A percentile compares a stretch with the other conserved stretches of the same genome.
phyloP scores from a whole-genome alignment of 352 stramenopile species.

The Phytophthora constricta region DNA sequence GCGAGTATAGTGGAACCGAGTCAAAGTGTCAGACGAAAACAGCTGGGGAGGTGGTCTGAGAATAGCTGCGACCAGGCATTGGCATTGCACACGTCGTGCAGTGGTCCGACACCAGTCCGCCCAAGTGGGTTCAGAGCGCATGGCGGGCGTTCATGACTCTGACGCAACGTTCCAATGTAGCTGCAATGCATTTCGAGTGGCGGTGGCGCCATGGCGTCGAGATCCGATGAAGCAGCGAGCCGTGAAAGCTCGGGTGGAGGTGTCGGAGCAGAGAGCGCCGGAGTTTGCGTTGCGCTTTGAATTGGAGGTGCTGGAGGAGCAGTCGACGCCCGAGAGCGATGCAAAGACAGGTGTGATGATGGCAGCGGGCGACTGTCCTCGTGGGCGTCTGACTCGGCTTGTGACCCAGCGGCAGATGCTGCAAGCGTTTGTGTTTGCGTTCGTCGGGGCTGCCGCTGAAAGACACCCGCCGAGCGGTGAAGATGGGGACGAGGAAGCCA shows the following conservation, averaged over 20 bases:
- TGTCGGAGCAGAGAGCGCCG: slow-evolving; percentile 45
- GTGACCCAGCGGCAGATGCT: slow-evolving; percentile 65
- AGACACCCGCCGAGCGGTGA: slow-evolving; percentile 14
- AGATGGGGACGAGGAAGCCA: slow-evolving; percentile 18
- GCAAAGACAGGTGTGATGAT: slow-evolving; percentile 5
- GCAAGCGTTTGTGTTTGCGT: slow-evolving; percentile 42
- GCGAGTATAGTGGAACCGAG: background rate
- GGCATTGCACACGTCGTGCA: background rate
- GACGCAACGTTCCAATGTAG: slow-evolving; percentile 28
- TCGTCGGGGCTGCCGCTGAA: slow-evolving; percentile 8
- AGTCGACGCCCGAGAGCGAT: background rate
- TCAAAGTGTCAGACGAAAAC: too few relatives aligned
- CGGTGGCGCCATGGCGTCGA: slow-evolving; percentile 33
- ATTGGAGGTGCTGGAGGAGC: slow-evolving; percentile 12
- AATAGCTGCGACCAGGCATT: too few relatives aligned
- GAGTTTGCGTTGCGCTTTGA: slow-evolving; percentile 57
- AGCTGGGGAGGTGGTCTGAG: too few relatives aligned
- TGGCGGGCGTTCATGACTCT: background rate
- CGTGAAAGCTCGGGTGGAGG: slow-evolving; percentile 26
- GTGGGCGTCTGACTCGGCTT: slow-evolving; percentile 21
- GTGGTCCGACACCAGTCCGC: background rate
- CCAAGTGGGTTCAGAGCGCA: background rate
- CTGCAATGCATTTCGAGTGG: slow-evolving; percentile 18
- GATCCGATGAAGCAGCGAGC: slow-evolving; percentile 26
- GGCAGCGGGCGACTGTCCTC: background rate